Evolutionary conservation across 768 basidiomycete species (phyloP).

Genomic region (Mycena albidolilacea): DNA sequence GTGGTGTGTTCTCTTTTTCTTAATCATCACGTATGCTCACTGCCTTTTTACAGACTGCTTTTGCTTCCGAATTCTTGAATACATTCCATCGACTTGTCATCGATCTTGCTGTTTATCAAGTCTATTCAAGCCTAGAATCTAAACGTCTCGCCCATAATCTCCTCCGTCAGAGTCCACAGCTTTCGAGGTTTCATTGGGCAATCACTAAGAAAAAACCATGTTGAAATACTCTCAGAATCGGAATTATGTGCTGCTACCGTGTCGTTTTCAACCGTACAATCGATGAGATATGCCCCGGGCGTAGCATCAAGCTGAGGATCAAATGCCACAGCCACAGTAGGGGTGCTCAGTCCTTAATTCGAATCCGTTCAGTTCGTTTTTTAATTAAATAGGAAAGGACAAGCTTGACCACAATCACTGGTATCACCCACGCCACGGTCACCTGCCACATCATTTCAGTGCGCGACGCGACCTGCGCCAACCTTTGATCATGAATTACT

Average conservation of each 20-base stretch:
- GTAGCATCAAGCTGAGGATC: not conserved
- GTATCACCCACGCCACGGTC: no score
- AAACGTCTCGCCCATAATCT: not conserved
- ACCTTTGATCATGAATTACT: no score
- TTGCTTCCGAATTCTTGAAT: not conserved
- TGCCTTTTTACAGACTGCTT: not conserved
- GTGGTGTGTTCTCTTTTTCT: constrained; percentile 1
- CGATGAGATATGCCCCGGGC: constrained; percentile 1
- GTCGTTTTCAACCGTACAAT: constrained; percentile 1
- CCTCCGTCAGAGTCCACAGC: constrained; percentile 4
- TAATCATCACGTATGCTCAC: not conserved
- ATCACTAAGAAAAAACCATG: not conserved
- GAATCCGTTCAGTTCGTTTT: no score
- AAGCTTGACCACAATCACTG: no score
- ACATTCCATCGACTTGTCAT: not conserved
- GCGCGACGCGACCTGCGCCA: no score
- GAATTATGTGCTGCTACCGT: not conserved
- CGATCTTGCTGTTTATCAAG: not conserved
- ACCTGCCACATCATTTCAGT: no score
- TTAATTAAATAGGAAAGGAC: no score
- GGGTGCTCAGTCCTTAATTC: no score
- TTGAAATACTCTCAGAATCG: not conserved
- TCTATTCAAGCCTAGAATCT: constrained; percentile 1
- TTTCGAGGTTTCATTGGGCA: not conserved
- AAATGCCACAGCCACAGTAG: not conserved